Percentiles rank a stretch among this genome's conserved stretches.
Conservation (phyloP, 2,329 filamentous ascomycete species). For the Aspergillus glaucus region DNA sequence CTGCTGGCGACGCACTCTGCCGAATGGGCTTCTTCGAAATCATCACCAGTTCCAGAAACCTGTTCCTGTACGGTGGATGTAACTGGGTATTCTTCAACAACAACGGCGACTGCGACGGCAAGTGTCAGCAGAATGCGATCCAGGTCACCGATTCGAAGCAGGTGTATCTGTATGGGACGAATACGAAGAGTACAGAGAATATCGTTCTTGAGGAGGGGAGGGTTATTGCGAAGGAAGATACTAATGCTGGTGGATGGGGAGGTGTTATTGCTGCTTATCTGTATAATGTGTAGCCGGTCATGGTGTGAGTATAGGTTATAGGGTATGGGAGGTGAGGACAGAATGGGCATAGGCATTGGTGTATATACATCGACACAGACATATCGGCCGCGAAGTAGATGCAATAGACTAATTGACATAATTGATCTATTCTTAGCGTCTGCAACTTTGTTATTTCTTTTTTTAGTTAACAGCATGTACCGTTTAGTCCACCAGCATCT, state of each 20-base stretch:
- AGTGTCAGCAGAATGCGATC: conserved; percentile 34
- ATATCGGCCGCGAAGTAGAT: no score
- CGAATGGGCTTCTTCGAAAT: conserved; percentile 30
- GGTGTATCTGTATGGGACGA: conserved; percentile 25
- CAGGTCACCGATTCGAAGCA: conserved; percentile 18
- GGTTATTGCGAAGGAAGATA: conserved; percentile 18
- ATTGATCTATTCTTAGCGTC: no score
- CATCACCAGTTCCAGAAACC: conserved; percentile 22
- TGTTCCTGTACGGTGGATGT: conserved; percentile 35
- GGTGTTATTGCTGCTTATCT: conserved; percentile 28
- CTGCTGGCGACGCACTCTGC: conserved; percentile 24
- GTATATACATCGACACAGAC: no score
- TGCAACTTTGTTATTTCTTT: no score
- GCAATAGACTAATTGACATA: no score
- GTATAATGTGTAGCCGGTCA: conserved; percentile 9
- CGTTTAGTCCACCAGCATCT: no score
- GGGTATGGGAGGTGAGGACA: background rate
- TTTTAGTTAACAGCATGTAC: no score
- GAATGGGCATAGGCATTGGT: no score
- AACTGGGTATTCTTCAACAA: conserved; percentile 38
- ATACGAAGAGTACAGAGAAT: conserved; percentile 24
- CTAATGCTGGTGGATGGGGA: conserved; percentile 30
- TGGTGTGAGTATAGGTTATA: background rate
- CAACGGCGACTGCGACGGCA: conserved; percentile 19
- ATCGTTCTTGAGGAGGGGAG: conserved; percentile 20